Base-by-base conservation (phyloP, 2,329 filamentous ascomycete species). In the Fusarium cyanostomum region DNA sequence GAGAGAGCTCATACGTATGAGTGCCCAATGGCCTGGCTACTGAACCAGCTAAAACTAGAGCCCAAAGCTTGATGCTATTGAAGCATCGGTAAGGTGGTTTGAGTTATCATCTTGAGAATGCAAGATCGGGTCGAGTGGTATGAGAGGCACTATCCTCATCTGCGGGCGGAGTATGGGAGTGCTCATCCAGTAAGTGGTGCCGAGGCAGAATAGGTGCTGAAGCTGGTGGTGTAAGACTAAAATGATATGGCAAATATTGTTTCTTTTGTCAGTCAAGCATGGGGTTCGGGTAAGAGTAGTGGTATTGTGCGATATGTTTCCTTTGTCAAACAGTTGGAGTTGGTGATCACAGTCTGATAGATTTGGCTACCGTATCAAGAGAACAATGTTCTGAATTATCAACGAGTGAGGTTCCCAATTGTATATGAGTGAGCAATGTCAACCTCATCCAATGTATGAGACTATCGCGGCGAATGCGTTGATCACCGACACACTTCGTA, bases 61-160 rank as follows among this genome's bases (percentile, higher is more conserved):
- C 27, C 33, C 43, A 16, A 12, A 24, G 18, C 18, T 21, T 5
- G 12, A 49, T 24, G 46, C n/a, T n/a, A n/a, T 42, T 15, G 18
- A 16, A 11, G 11, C 27, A 28, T 43, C 30, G 21, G 13, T 11
- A 15, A 31, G 33, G 50, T 35, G n/a, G 33, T 61, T 33, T 33
- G 39, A 24, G 41, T 15, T 8, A 13, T 37, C 9, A 26, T 49
- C 10, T 10, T 59, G n/a, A 34, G 41, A 31, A 35, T 55, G 49
- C 38, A 33, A 16, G 44, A 45, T 21, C 57, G 58, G n/a, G 34
- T 65, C 38, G 49, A 52, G 15, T 52, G 35, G 27, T 62, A 62
- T 31, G 53, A 59, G 30, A 49, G 10, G 24, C n/a, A n/a, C n/a
- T 0, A 15, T 12, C 26, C 28, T 18, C 24, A 9, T 2, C 26